Evolutionary conservation across 371 early-diverging fungal genomes (phyloP), one percentile per base, ranked within the genome.

Genomic region (Batkoa obscura): DNA sequence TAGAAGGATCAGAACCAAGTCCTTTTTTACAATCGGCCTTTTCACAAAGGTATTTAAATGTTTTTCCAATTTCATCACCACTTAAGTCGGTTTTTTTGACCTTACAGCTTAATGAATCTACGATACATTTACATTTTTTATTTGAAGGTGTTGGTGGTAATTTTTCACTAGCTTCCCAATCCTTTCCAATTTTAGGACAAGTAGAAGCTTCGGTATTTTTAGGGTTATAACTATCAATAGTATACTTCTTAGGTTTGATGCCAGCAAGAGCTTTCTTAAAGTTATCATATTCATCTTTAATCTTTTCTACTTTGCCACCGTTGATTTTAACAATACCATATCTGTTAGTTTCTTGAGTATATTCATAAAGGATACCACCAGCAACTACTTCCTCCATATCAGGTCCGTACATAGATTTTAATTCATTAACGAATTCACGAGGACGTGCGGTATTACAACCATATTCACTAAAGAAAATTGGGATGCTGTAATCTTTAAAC

Each of bases 311-410:
- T 50, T n/a, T 70, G 23, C 71, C 74, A 32, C 60, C 56, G n/a
- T 67, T 57, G 48, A 79, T 68, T 60, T 78, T 66, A 49, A 84
- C 84, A 4, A 87, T 60, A 1, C 88, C 86, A 63, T 86, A 87
- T 52, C 76, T 63, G 65, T 86, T 87, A 60, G 71, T 76, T 55
- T 87, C 85, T 50, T 86, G 75, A 3, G 79, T 70, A 76, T 78
- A 87, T 62, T 85, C 85, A 60, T 86, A 87, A 37, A 81, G 75
- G 36, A 87, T 74, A 32, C 84, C 86, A 30, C 86, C 86, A 0
- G 83, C 81, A 70, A 81, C 80, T 0, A 67, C 65, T 48, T 57
- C 56, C 4, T 67, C 69, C 87, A 87, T 84, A 31, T 80, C 74
- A 0, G 75, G 60, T 5, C 84, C 80, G 58, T 77, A 81, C 38